These are phyloP conservation scores for Phytophthora ramorum DNA, from an alignment of 352 stramenopile species.

Conservation along the genomic window DNA sequence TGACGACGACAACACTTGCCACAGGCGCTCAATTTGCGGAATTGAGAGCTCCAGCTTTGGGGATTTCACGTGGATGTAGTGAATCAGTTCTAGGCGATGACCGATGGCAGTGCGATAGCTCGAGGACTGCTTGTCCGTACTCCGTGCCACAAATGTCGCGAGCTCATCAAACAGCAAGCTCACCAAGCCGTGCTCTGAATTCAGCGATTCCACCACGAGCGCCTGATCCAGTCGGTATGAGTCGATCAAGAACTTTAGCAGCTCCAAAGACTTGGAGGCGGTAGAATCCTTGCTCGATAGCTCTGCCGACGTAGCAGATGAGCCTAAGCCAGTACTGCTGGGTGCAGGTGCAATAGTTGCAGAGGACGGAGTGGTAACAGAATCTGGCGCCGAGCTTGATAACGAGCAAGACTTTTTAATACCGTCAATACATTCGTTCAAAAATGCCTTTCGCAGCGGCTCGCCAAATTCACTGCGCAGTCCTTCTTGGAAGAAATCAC, in stretches of 20 bases:
- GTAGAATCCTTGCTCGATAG: constrained; percentile 43
- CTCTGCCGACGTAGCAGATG: constrained; percentile 24
- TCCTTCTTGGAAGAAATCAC: constrained; percentile 86
- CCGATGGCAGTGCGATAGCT: constrained; percentile 81
- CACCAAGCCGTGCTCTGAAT: constrained; percentile 77
- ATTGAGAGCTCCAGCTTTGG: constrained; percentile 78
- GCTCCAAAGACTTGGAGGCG: constrained; percentile 78
- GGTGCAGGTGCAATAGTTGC: constrained; percentile 19
- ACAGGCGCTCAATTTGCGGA: constrained; percentile 78
- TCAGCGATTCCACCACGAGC: constrained; percentile 72
- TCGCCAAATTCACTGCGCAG: constrained; percentile 78
- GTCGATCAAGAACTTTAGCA: constrained; percentile 90
- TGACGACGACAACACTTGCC: constrained; percentile 77
- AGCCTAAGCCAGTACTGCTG: constrained; percentile 23
- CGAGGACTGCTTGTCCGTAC: constrained; percentile 51
- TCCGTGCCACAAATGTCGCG: constrained; percentile 75
- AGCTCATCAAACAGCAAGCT: constrained; percentile 87
- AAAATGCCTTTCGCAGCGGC: constrained; percentile 66
- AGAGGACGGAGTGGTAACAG: constrained; percentile 20
- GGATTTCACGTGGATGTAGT: constrained; percentile 87
- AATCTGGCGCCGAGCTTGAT: constrained; percentile 24
- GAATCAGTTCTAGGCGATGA: constrained; percentile 86
- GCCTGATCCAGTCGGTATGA: constrained; percentile 79
- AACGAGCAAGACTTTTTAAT: constrained; percentile 80
- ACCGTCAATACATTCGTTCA: constrained; percentile 77